These are phyloP conservation scores for Ricinus communis DNA, from an alignment of 345 rosid genomes.

Conservation along the genomic window DNA sequence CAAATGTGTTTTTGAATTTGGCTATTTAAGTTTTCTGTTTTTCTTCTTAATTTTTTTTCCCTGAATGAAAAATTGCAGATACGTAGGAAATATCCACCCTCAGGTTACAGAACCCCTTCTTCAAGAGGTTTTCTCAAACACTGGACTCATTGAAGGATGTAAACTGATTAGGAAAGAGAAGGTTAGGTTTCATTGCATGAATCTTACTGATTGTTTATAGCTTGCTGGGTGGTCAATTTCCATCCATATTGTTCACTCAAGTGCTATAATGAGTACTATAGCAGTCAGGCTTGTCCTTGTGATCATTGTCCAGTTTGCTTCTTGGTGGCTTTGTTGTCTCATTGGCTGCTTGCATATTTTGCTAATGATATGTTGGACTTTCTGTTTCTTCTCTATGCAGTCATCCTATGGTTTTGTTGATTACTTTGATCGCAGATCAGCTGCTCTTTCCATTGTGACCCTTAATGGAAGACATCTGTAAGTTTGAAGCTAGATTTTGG, in stretches of 20 bases:
- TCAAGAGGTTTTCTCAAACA: constrained; percentile 28
- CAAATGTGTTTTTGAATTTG: neutral
- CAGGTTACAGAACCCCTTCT: constrained; percentile 33
- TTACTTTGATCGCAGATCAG: constrained; percentile 33
- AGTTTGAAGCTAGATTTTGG: constrained; percentile 19
- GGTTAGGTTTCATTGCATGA: constrained; percentile 20
- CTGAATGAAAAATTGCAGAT: constrained; percentile 20
- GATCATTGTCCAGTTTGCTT: neutral
- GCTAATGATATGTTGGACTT: neutral
- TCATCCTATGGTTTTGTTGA: constrained; percentile 39
- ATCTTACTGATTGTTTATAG: neutral
- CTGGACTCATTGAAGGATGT: constrained; percentile 33
- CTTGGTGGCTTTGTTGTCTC: neutral
- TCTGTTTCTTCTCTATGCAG: constrained; percentile 16
- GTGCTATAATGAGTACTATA: too few species aligned
- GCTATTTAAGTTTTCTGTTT: neutral
- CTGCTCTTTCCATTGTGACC: constrained; percentile 31
- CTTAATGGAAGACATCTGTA: constrained; percentile 37
- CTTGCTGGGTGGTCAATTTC: neutral
- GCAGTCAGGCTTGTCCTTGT: neutral
- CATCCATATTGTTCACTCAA: too few species aligned
- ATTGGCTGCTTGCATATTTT: neutral
- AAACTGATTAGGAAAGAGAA: constrained; percentile 34
- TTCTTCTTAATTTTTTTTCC: too few species aligned
- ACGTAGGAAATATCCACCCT: constrained; percentile 36